Evolutionary conservation across 2,329 filamentous ascomycete genomes (phyloP), one percentile per base, ranked within the genome.

Genomic region (Colletotrichum paranaense): DNA sequence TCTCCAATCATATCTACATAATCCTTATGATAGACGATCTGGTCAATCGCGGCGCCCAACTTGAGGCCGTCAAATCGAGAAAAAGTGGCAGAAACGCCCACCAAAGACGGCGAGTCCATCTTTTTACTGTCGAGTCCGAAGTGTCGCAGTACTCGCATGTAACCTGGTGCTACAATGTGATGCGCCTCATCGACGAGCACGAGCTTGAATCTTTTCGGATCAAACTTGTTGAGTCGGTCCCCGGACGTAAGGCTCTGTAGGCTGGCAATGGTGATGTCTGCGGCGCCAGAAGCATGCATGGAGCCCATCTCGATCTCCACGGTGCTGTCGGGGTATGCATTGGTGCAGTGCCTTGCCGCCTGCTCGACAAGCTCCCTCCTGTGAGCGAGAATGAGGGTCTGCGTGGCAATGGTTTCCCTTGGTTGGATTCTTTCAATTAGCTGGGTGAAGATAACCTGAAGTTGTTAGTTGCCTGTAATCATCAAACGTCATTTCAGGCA

Each of bases 151-250:
- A 92, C 88, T 55, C 89, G 88, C 74, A 97, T 87, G 79, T 98
- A 98, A 8, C 92, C 91, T 2, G 90, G 88, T 0, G 97, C 94
- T 57, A 98, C 95, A 66, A 98, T 97, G 82, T 99, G 97, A 81
- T 99, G 97, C 5, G 96, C 97, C 83, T 99, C 97, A 76, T 99
- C 97, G 4, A 99, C 96, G 3, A 99, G 88, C 0, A 99, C 86
- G 0, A 99, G 90, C 83, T 99, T 99, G 86, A 96, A 98, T 8
- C 86, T 86, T 0, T 82, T 82, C 0, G 95, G 93, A 76, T 97
- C 90, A 78, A 96, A 98, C 80, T 98, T 98, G 46, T 82, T 80
- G n/a, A 98, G 88, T 2, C 97, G 90, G 65, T 92, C 90, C 14
- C 90, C 90, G 5, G 94, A 97, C 8, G 88, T 90, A 77, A 99